phyloP scores from a whole-genome alignment of 75 land plant genomes.

The Azolla pinnata region DNA sequence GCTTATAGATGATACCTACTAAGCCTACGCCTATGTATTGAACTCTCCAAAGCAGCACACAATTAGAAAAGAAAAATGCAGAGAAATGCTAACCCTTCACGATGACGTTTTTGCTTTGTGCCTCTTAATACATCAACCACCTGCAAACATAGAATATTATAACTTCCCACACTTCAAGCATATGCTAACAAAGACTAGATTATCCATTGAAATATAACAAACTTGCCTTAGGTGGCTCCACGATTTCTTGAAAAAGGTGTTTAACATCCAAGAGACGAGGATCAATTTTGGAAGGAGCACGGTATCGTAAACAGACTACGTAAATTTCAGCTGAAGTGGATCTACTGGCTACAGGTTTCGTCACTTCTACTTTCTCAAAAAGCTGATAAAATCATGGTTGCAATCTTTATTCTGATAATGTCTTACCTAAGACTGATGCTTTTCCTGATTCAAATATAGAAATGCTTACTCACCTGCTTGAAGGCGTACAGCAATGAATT shows the following conservation, averaged over 20 bases:
- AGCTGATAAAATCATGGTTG: constrained; percentile 34
- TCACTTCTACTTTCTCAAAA: constrained; percentile 94
- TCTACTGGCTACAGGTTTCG: constrained; percentile 91
- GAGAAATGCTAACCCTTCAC: constrained; percentile 62
- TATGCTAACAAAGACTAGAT: neutral
- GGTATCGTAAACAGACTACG: constrained; percentile 62
- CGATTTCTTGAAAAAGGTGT: constrained; percentile 59
- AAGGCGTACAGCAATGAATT: constrained; percentile 69
- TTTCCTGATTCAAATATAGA: neutral
- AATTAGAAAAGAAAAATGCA: neutral
- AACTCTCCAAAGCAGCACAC: too few relatives aligned
- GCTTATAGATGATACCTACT: too few relatives aligned
- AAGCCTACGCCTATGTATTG: neutral
- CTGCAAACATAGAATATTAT: constrained; percentile 16
- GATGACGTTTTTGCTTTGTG: constrained; percentile 82
- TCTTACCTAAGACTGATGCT: neutral
- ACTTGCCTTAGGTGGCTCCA: constrained; percentile 58
- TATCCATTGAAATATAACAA: too few relatives aligned
- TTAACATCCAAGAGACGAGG: constrained; percentile 90
- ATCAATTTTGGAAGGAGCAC: constrained; percentile 96
- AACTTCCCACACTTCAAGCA: neutral
- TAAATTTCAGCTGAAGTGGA: constrained; percentile 85
- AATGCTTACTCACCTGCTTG: constrained; percentile 48
- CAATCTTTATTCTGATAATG: neutral
- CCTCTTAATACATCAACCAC: constrained; percentile 72